Evolutionary conservation across 106 monocot species (phyloP).

Genomic region (Gastrodia elata): DNA sequence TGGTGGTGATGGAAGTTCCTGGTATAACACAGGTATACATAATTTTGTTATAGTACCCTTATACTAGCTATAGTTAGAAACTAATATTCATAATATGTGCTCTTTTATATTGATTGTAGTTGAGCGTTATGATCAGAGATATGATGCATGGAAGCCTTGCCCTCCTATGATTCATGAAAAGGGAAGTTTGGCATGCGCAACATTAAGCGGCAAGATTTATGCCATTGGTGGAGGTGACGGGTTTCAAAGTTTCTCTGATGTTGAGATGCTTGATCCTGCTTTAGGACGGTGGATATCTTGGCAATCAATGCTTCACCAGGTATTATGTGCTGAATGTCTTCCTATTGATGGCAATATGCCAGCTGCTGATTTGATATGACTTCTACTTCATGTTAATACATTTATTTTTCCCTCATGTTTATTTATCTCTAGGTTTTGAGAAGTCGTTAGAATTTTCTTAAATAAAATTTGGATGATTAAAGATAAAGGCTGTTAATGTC

Average conservation of each 20-base stretch:
- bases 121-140: conserved; percentile 51
- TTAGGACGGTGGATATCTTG: conserved; percentile 55
- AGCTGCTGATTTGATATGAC: not conserved
- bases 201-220: conserved; percentile 57
- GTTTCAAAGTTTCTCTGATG: conserved; percentile 36
- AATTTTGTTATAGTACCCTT: not conserved
- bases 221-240: conserved; percentile 86
- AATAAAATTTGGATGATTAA: not conserved
- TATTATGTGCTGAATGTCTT: conserved; percentile 9
- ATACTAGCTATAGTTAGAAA: conserved; percentile 5
- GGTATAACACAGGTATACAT: conserved; percentile 54
- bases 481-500: not conserved
- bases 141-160: conserved; percentile 40
- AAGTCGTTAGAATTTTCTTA: not conserved
- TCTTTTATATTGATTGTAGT: conserved; percentile 33
- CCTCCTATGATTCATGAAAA: conserved; percentile 41
- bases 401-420: not conserved
- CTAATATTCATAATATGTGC: not conserved
- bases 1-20: conserved; percentile 47
- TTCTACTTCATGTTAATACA: not conserved
- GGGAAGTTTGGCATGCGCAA: conserved; percentile 61
- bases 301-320: conserved; percentile 63
- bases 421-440: not conserved
- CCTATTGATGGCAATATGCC: not conserved
- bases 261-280: conserved; percentile 83